A percentile compares a stretch with the other conserved stretches of the same genome.
These are phyloP conservation scores for Penicillium daleae DNA, from an alignment of 495 filamentous ascomycete species.

Conservation along the genomic window DNA sequence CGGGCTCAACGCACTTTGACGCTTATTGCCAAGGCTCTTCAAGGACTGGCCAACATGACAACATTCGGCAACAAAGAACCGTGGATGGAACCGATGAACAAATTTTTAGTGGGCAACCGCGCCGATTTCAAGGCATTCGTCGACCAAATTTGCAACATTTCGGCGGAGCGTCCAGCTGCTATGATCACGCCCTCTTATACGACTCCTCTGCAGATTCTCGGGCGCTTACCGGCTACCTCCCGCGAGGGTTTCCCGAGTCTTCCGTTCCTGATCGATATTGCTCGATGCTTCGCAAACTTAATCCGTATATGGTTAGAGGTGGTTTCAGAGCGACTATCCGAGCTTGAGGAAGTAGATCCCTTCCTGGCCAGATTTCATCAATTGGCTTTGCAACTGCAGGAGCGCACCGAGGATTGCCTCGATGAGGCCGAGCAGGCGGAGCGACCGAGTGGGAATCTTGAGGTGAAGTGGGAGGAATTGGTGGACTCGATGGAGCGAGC, in stretches of 20 bases:
- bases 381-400: conserved; percentile 70
- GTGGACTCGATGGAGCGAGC: conserved; percentile 68
- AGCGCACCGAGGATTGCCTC: conserved; percentile 74
- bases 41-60: conserved; percentile 91
- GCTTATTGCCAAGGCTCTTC: conserved; percentile 92
- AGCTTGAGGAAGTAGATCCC: conserved; percentile 45
- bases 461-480: conserved; percentile 71
- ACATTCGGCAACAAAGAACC: conserved; percentile 93
- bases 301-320: conserved; percentile 85
- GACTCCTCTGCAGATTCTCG: conserved; percentile 89
- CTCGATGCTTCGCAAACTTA: conserved; percentile 84
- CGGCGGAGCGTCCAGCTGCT: conserved; percentile 65
- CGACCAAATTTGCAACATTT: conserved; percentile 82
- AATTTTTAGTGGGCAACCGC: conserved; percentile 54
- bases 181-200: conserved; percentile 84
- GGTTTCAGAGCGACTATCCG: conserved; percentile 40
- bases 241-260: conserved; percentile 94
- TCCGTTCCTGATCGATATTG: conserved; percentile 91
- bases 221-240: conserved; percentile 76
- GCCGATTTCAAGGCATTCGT: conserved; percentile 82
- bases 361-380: conserved; percentile 67
- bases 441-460: conserved; percentile 60
- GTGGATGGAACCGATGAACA: conserved; percentile 99
- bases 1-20: conserved; percentile 90
- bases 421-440: conserved; percentile 72